Percentiles rank a stretch among this genome's conserved stretches.
Evolutionary conservation across 1,139 yeast genomes (phyloP).

Genomic region (Wickerhamomyces sp.): DNA sequence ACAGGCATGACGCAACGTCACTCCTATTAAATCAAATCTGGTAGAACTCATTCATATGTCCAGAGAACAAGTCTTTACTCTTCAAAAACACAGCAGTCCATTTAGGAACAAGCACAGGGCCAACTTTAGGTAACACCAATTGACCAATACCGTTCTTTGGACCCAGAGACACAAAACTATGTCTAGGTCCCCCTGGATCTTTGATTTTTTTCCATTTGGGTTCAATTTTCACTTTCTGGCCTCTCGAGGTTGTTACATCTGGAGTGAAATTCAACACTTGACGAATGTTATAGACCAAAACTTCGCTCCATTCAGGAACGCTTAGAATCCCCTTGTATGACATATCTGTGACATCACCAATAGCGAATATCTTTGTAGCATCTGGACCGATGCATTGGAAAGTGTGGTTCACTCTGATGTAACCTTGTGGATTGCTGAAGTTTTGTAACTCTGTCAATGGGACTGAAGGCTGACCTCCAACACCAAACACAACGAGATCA

Average conservation of each 20-base stretch:
- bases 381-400: constrained; percentile 10
- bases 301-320: background rate
- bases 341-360: constrained; percentile 22
- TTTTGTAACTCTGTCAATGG: constrained; percentile 12
- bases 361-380: constrained; percentile 16
- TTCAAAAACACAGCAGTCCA: constrained; percentile 12
- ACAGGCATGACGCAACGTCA: no score
- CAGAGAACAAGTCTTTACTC: constrained; percentile 9
- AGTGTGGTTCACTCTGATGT: constrained; percentile 12
- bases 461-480: constrained; percentile 17
- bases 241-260: background rate
- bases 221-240: background rate
- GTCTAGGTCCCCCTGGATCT: constrained; percentile 1
- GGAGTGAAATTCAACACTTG: no score
- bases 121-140: constrained; percentile 14
- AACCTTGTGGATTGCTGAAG: constrained; percentile 13
- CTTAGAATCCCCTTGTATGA: background rate
- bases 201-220: background rate
- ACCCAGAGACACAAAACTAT: constrained; percentile 6
- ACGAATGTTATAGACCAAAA: background rate
- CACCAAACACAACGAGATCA: constrained; percentile 10
- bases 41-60: background rate
- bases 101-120: constrained; percentile 10
- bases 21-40: no score
- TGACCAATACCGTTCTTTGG: constrained; percentile 20